phyloP scores from a whole-genome alignment of 106 monocot species.

The Dendrobium chrysotoxum region DNA sequence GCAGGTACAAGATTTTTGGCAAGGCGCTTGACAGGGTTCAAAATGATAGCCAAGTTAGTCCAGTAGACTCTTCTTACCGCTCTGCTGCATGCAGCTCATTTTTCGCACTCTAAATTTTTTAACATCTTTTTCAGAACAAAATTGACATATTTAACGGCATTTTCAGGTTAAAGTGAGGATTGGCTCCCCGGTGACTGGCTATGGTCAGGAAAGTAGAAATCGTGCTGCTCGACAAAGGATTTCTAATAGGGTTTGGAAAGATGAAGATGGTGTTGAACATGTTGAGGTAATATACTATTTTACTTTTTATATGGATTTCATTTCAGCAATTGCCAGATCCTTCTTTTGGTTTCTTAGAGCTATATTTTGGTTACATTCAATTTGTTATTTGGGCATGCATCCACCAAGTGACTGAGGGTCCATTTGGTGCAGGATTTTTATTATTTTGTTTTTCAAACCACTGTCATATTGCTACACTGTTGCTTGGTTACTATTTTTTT shows the following conservation, averaged over 20 bases:
- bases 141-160: background rate
- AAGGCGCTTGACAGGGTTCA: conserved; percentile 92
- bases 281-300: conserved; percentile 59
- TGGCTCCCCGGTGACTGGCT: conserved; percentile 92
- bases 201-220: conserved; percentile 94
- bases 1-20: conserved; percentile 95
- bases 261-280: conserved; percentile 94
- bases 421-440: too few relatives aligned
- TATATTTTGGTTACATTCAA: too few relatives aligned
- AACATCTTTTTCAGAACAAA: background rate
- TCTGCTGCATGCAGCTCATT: background rate
- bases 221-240: conserved; percentile 93
- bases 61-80: background rate
- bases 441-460: too few relatives aligned
- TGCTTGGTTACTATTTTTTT: too few relatives aligned
- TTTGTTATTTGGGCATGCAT: too few relatives aligned
- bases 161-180: conserved; percentile 86
- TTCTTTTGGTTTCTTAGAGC: background rate
- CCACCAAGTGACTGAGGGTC: too few relatives aligned
- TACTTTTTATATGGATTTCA: background rate
- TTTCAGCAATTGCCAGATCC: background rate
- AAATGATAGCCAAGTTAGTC: conserved; percentile 76
- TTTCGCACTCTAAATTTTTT: background rate
- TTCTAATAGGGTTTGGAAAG: conserved; percentile 72
- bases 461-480: too few relatives aligned